These are phyloP conservation scores for Globisporangium splendens DNA, from an alignment of 352 stramenopile genomes.

Conservation along the genomic window DNA sequence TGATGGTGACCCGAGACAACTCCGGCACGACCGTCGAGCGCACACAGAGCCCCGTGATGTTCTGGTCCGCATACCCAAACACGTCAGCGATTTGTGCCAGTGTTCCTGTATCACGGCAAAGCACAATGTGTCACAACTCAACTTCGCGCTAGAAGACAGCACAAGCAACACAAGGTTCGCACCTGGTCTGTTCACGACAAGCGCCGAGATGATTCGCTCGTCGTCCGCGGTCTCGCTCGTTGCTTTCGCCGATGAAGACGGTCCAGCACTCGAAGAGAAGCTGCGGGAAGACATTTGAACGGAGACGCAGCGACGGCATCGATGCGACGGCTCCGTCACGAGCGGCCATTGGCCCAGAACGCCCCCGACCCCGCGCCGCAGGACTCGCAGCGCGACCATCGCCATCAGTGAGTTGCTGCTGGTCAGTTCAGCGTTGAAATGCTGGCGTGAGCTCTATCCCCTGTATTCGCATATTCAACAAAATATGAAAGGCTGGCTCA, in stretches of 20 bases:
- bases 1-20: slow-evolving; percentile 74
- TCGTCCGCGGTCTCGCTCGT: slow-evolving; percentile 13
- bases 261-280: background rate
- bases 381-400: slow-evolving; percentile 1
- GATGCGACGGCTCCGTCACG: background rate
- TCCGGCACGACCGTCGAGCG: slow-evolving; percentile 69
- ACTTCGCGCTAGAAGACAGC: background rate
- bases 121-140: background rate
- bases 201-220: slow-evolving; percentile 71
- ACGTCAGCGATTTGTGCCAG: slow-evolving; percentile 67
- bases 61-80: slow-evolving; percentile 67
- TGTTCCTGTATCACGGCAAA: slow-evolving; percentile 26
- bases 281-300: background rate
- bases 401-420: too few relatives aligned
- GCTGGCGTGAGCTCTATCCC: too few relatives aligned
- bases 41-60: slow-evolving; percentile 72
- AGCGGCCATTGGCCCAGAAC: background rate
- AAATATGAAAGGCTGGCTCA: too few relatives aligned
- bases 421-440: too few relatives aligned
- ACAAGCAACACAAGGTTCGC: background rate
- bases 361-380: background rate
- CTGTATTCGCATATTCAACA: background rate
- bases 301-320: background rate
- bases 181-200: slow-evolving; percentile 70
- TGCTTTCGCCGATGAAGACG: background rate